phyloP scores from a whole-genome alignment of 257 asterid species.

The Solanum tacnaense region DNA sequence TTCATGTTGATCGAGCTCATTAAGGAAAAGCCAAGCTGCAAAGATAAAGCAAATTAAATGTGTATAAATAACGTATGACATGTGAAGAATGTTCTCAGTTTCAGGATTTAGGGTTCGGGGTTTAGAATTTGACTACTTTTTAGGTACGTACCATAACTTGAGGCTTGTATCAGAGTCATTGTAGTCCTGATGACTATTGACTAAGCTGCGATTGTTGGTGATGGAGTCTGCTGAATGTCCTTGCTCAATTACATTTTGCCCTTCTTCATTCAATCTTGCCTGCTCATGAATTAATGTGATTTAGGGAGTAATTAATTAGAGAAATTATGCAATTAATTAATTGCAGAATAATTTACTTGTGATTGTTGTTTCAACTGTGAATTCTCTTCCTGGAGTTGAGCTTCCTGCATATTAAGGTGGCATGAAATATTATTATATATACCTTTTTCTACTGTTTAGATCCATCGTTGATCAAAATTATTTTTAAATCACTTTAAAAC shows the following conservation, averaged over 20 bases:
- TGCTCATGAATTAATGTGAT: not conserved
- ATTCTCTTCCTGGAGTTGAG: slow-evolving; percentile 43
- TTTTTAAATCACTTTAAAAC: not conserved
- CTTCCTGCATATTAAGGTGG: slow-evolving; percentile 38
- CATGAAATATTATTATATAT: not conserved
- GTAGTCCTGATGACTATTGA: slow-evolving; percentile 12
- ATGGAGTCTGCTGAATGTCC: slow-evolving; percentile 37
- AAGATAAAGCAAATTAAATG: not conserved
- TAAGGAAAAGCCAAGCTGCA: slow-evolving; percentile 47
- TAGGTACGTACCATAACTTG: slow-evolving; percentile 41
- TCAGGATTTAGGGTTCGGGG: not conserved
- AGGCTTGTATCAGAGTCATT: slow-evolving; percentile 46
- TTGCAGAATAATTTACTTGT: slow-evolving; percentile 1
- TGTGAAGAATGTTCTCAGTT: not conserved
- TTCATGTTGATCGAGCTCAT: not conserved
- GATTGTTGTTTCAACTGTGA: slow-evolving; percentile 34
- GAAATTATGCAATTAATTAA: no score
- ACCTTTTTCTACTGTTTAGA: not conserved
- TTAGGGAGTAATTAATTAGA: not conserved
- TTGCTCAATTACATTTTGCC: slow-evolving; percentile 8
- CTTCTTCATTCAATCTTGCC: not conserved
- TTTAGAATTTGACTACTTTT: not conserved
- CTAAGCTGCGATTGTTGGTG: slow-evolving; percentile 8
- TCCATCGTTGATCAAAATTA: not conserved
- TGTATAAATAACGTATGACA: no score